Conservation (phyloP, 2,329 filamentous ascomycete genomes). For the Hymenoscyphus fraxineus region DNA sequence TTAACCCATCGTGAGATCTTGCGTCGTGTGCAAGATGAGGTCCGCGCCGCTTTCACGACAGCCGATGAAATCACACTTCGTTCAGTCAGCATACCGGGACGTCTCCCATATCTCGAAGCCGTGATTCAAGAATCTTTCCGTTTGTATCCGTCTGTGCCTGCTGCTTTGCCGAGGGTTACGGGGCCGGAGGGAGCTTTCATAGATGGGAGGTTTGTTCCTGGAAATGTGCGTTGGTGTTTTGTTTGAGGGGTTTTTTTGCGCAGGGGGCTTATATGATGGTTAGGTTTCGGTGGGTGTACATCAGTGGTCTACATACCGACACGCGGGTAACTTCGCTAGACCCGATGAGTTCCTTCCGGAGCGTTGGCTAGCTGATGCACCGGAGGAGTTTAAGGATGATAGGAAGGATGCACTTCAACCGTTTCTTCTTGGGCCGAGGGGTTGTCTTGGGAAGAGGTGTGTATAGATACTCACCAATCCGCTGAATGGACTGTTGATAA, state of each 20-base stretch:
- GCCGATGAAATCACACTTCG: slow-evolving; percentile 40
- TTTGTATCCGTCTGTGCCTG: slow-evolving; percentile 36
- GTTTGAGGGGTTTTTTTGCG: no score
- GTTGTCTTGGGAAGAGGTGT: slow-evolving; percentile 14
- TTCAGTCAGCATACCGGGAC: slow-evolving; percentile 15
- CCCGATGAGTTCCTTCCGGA: slow-evolving; percentile 13
- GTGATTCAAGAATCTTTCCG: slow-evolving; percentile 43
- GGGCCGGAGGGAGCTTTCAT: neutral
- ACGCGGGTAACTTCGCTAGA: slow-evolving; percentile 11
- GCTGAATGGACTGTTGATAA: no score
- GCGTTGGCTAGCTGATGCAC: slow-evolving; percentile 11
- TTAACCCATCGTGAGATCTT: slow-evolving; percentile 32
- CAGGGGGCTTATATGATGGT: no score
- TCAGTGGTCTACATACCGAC: slow-evolving; percentile 6
- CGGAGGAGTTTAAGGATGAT: slow-evolving; percentile 5
- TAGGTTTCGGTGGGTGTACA: slow-evolving; percentile 4
- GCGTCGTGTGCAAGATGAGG: slow-evolving; percentile 37
- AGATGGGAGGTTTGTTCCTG: neutral
- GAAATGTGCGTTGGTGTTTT: neutral
- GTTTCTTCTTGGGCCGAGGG: slow-evolving; percentile 13
- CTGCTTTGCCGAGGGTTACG: slow-evolving; percentile 12
- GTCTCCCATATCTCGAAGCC: slow-evolving; percentile 40
- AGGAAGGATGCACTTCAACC: slow-evolving; percentile 9
- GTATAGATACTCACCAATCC: neutral
- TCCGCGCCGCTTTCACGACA: slow-evolving; percentile 37